A percentile compares a stretch with the other conserved stretches of the same genome.
These are phyloP conservation scores for Dictyostelium purpureum DNA, from an alignment of 78 protist genomes.

Conservation along the genomic window DNA sequence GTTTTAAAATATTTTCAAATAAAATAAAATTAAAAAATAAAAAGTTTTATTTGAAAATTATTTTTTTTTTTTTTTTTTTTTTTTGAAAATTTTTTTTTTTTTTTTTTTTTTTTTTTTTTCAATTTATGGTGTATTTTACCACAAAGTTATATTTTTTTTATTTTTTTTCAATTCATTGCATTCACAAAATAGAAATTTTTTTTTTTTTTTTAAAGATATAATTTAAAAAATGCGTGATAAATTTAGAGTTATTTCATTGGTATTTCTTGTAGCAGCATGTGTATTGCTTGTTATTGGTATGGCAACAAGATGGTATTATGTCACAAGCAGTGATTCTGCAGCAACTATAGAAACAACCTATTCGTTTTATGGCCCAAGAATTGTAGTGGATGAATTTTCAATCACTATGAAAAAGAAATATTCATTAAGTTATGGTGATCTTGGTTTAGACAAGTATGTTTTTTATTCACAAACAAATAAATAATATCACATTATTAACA, in stretches of 20 bases:
- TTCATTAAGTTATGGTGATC: background rate
- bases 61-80: background rate
- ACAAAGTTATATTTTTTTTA: too few relatives aligned
- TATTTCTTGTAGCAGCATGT: background rate
- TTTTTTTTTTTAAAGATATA: too few relatives aligned
- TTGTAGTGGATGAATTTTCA: background rate
- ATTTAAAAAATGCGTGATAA: background rate
- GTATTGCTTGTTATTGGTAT: background rate
- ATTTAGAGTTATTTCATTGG: background rate
- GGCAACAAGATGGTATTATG: slow-evolving; percentile 14
- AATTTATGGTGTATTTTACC: too few relatives aligned
- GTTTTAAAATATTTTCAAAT: too few relatives aligned
- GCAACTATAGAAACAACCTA: background rate
- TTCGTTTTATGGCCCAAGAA: background rate
- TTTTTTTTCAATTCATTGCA: background rate
- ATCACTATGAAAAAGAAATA: too few relatives aligned
- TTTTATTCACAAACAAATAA: background rate
- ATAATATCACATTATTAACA: background rate
- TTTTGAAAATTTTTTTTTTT: background rate
- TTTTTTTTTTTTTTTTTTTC: background rate
- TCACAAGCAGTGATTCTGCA: background rate
- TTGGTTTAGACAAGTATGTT: background rate
- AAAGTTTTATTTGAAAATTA: background rate
- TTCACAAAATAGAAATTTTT: background rate
- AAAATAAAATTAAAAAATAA: background rate